A percentile compares a stretch with the other conserved stretches of the same genome.
Conservation (phyloP, 1,284 basidiomycete species). For the Cutaneotrichosporon curvatum region DNA sequence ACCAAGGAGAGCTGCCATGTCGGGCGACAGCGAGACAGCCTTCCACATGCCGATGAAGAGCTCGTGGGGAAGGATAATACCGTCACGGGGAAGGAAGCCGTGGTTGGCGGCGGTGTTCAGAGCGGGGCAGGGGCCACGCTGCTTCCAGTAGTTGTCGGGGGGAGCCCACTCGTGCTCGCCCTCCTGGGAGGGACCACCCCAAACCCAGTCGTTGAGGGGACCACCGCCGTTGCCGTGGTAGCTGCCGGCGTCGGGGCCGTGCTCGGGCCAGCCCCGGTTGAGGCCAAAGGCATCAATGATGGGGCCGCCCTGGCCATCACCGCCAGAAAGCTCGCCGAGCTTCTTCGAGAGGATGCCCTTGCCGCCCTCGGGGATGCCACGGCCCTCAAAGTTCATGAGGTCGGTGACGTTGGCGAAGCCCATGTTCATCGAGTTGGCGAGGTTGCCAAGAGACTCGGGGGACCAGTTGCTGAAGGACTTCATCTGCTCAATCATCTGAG, state of each 20-base stretch:
- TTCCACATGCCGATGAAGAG: constrained; percentile 22
- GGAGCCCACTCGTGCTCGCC: constrained; percentile 24
- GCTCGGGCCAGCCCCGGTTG: neutral
- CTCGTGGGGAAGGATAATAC: constrained; percentile 31
- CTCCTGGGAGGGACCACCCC: constrained; percentile 12
- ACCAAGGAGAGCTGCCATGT: constrained; percentile 28
- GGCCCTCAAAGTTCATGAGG: too few relatives aligned
- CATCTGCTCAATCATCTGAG: neutral
- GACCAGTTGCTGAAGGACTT: neutral
- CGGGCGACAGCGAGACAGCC: constrained; percentile 31
- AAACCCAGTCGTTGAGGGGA: too few relatives aligned
- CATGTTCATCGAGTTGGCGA: constrained; percentile 4
- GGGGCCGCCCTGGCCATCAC: neutral
- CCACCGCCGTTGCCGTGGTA: too few relatives aligned
- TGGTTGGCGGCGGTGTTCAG: constrained; percentile 42
- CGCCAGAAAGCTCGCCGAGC: constrained; percentile 1
- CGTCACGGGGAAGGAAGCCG: constrained; percentile 29
- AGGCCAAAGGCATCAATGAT: constrained; percentile 7
- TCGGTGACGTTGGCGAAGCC: constrained; percentile 10
- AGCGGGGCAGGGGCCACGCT: constrained; percentile 39
- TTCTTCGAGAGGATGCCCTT: constrained; percentile 1
- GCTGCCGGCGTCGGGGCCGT: neutral
- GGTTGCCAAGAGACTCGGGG: constrained; percentile 3
- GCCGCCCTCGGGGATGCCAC: constrained; percentile 1
- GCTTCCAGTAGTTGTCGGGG: constrained; percentile 15